Evolutionary conservation across 192 early-diverging fungal genomes (phyloP), one percentile per base, ranked within the genome.

Genomic region (Podila horticola): DNA sequence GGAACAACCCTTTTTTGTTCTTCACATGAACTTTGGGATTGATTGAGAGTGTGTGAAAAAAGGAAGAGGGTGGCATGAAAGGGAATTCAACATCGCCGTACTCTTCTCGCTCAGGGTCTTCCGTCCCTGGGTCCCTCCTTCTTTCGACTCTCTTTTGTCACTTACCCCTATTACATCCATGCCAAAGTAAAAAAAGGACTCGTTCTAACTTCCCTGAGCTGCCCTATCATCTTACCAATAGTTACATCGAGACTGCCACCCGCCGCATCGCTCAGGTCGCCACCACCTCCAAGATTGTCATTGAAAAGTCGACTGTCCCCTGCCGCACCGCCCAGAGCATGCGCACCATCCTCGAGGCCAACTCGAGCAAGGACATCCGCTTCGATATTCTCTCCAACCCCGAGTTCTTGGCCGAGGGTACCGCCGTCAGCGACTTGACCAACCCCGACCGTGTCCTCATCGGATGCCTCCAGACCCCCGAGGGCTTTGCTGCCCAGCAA

Each of bases 291-390:
- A 97, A 96, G 83, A 95, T 97, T 65, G 93, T 97, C 9, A 92
- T 97, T 45, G 95, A 96, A 82, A 97, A 96, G 86, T 96, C 94
- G 1, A 97, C 96, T 22, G 96, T 97, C 17, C 96, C 96, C 48
- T 97, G 96, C 82, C 86, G 94, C 64, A 96, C 96, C 29, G 94
- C 95, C 24, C 91, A 94, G 66, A 83, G 86, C 68, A 92, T 97
- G 86, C 87, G 92, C 64, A 88, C 88, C 31, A 96, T 95, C 49
- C 86, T 96, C n/a, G 91, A 92, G 52, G 88, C 93, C 49, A 95
- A 95, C 79, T 88, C 85, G 6, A 86, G 71, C 26, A 74, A 75
- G 13, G 85, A 86, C 52, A 90, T 95, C 33, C 84, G 82, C 30
- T 96, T 97, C 74, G 89, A 92, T 60, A 95, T 97, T 64, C 85